Evolutionary conservation across 805 yeast species (phyloP).

Genomic region (Candida stauntonica): DNA sequence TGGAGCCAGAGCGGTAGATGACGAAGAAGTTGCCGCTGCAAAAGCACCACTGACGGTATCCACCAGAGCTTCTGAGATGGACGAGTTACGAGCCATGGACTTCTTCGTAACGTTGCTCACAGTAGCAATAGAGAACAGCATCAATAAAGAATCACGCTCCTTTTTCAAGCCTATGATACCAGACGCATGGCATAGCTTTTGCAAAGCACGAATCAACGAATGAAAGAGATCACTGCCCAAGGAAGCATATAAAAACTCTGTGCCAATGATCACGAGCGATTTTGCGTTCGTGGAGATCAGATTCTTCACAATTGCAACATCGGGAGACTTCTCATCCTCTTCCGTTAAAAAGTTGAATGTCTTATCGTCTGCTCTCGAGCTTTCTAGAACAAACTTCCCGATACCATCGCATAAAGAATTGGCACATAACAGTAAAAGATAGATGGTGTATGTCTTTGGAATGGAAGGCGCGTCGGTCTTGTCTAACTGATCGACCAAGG

Average conservation of each 20-base stretch:
- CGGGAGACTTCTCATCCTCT: conserved; percentile 7
- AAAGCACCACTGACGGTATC: conserved; percentile 33
- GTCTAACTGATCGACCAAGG: conserved; percentile 73
- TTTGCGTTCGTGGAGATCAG: conserved; percentile 35
- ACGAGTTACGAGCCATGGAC: conserved; percentile 28
- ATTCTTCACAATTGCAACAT: conserved; percentile 13
- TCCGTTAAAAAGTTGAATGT: conserved; percentile 17
- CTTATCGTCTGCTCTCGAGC: conserved; percentile 28
- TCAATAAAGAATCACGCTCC: conserved; percentile 54
- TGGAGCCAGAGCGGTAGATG: conserved; percentile 4
- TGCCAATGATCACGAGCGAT: conserved; percentile 40
- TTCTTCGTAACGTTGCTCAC: conserved; percentile 37
- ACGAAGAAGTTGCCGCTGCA: conserved; percentile 3
- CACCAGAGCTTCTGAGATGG: conserved; percentile 48
- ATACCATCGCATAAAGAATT: conserved; percentile 65
- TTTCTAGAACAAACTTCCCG: conserved; percentile 44
- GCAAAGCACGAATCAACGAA: conserved; percentile 63
- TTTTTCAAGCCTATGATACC: conserved; percentile 62
- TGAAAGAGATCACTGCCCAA: conserved; percentile 71
- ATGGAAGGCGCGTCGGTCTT: conserved; percentile 70
- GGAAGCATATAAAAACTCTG: conserved; percentile 56
- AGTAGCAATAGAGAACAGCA: conserved; percentile 42
- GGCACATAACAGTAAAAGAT: conserved; percentile 51
- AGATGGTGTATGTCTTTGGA: conserved; percentile 59
- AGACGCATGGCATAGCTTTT: conserved; percentile 75